Percentiles rank a stretch among this genome's conserved stretches.
Conservation (phyloP, 2,329 filamentous ascomycete species). For the Stagonosporopsis tanaceti region DNA sequence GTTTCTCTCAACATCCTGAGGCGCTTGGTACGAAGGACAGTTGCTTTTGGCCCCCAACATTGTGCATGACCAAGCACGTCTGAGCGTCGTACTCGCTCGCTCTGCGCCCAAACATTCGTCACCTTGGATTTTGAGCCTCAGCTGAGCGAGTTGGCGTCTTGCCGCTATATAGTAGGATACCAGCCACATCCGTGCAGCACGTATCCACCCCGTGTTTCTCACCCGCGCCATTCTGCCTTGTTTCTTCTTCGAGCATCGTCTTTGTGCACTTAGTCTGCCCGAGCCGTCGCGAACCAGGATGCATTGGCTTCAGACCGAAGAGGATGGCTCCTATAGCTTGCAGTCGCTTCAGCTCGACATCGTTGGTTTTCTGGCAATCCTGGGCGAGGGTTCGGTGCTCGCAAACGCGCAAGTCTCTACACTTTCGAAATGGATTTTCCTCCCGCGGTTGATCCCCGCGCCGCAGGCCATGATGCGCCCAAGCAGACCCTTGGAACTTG, state of each 20-base stretch:
- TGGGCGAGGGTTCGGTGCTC: slow-evolving; percentile 60
- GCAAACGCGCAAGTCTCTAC: slow-evolving; percentile 61
- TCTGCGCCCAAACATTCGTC: slow-evolving; percentile 28
- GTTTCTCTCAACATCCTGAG: neutral
- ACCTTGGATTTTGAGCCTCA: slow-evolving; percentile 23
- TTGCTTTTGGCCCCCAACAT: slow-evolving; percentile 11
- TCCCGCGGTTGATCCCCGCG: slow-evolving; percentile 60
- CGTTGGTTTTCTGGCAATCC: slow-evolving; percentile 63
- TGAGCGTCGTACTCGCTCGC: neutral
- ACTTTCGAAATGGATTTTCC: slow-evolving; percentile 58
- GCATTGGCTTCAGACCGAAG: slow-evolving; percentile 48
- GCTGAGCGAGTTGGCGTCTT: slow-evolving; percentile 9
- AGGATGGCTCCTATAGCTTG: slow-evolving; percentile 33
- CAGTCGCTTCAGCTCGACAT: slow-evolving; percentile 61
- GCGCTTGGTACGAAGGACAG: neutral
- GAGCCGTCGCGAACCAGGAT: slow-evolving; percentile 23
- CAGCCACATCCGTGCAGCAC: slow-evolving; percentile 19
- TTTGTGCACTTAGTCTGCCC: neutral
- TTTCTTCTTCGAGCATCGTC: slow-evolving; percentile 8
- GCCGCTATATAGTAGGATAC: slow-evolving; percentile 3
- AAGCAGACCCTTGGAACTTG: slow-evolving; percentile 53
- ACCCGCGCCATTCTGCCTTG: slow-evolving; percentile 23
- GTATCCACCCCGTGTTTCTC: slow-evolving; percentile 31
- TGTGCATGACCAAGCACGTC: slow-evolving; percentile 1
- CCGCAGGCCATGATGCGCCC: slow-evolving; percentile 60